These are phyloP conservation scores for Avena insularis DNA, from an alignment of 176 grass and related monocot genomes.

Conservation along the genomic window DNA sequence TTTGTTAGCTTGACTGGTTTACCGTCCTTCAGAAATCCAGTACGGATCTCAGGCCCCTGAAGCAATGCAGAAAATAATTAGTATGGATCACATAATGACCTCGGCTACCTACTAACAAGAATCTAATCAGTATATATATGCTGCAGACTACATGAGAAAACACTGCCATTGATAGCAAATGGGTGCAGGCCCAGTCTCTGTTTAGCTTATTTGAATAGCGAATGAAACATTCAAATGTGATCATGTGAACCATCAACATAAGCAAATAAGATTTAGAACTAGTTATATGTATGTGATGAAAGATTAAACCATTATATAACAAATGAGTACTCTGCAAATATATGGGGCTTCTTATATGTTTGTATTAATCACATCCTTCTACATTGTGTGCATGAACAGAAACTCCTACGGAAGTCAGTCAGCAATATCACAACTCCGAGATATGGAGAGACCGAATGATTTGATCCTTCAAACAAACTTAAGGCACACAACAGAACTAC, in stretches of 20 bases:
- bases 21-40: slow-evolving; percentile 87
- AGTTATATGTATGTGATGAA: background rate
- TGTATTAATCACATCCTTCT: background rate
- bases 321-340: background rate
- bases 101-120: too few species aligned
- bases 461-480: background rate
- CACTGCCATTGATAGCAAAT: background rate
- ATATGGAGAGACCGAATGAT: background rate
- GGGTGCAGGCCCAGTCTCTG: background rate
- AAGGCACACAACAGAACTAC: background rate
- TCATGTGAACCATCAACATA: background rate
- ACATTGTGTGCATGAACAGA: background rate
- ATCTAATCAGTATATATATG: too few species aligned
- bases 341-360: background rate
- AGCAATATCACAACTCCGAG: background rate
- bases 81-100: background rate
- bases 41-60: slow-evolving; percentile 95
- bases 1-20: slow-evolving; percentile 88
- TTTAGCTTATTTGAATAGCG: background rate
- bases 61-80: slow-evolving; percentile 10
- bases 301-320: background rate
- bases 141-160: too few species aligned
- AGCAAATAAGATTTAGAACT: background rate
- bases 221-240: slow-evolving; percentile 10
- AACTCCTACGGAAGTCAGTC: background rate